Percentiles rank a stretch among this genome's conserved stretches.
Conservation (phyloP, 1,139 yeast genomes). For the Blastobotrys petasosporus region DNA sequence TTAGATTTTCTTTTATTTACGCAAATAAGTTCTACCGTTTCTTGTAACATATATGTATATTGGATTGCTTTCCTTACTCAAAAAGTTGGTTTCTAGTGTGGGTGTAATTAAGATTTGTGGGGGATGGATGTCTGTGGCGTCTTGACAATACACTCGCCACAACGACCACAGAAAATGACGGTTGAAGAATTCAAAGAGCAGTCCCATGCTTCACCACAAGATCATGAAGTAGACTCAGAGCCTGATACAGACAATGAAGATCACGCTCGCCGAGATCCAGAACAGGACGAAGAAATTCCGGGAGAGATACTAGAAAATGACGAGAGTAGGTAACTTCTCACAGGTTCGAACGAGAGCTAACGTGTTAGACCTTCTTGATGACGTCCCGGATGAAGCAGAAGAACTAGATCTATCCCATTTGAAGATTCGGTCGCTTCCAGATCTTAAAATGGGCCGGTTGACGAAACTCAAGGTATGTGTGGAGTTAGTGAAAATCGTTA, state of each 20-base stretch:
- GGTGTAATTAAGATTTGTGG: too few species aligned
- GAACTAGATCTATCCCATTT: constrained; percentile 73
- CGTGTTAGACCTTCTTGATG: constrained; percentile 53
- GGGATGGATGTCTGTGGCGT: neutral
- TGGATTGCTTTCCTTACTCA: neutral
- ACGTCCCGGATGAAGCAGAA: constrained; percentile 55
- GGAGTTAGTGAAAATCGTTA: too few species aligned
- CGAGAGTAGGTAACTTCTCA: constrained; percentile 11
- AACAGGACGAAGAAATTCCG: constrained; percentile 16
- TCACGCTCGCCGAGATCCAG: neutral
- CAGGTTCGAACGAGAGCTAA: too few species aligned
- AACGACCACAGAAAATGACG: neutral
- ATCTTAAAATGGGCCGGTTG: constrained; percentile 49
- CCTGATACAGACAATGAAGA: neutral
- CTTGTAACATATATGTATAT: neutral
- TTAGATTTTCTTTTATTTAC: neutral
- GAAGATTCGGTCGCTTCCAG: constrained; percentile 64
- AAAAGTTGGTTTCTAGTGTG: neutral
- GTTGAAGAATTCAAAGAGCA: neutral
- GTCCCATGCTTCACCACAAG: too few species aligned
- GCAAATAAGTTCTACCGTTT: neutral
- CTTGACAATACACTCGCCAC: neutral
- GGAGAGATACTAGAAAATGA: constrained; percentile 25
- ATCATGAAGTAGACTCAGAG: neutral
- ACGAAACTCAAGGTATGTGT: constrained; percentile 41